Conservation (phyloP, 2,329 filamentous ascomycete genomes). For the Fusarium sp. region DNA sequence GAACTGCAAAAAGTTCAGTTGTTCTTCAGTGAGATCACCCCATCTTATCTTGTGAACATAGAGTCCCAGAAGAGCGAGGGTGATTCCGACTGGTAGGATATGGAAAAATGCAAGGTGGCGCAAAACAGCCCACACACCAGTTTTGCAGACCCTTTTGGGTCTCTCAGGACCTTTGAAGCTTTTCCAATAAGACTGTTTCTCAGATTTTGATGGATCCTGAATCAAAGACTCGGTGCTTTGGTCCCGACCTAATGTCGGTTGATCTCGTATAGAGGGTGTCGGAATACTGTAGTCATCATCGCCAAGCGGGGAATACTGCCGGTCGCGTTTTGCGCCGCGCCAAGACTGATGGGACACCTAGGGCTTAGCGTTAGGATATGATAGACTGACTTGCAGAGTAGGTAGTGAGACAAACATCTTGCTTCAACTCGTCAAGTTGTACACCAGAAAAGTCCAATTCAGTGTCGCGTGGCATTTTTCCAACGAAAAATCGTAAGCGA, state of each 20-base stretch:
- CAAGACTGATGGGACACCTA: neutral
- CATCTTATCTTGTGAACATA: neutral
- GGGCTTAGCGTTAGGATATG: neutral
- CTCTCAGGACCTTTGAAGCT: neutral
- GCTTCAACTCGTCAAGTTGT: neutral
- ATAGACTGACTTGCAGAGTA: neutral
- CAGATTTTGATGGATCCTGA: fast-evolving
- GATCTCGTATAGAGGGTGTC: neutral
- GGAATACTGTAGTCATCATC: neutral
- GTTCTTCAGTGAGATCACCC: neutral
- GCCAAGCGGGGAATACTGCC: neutral
- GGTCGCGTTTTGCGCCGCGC: too few relatives aligned
- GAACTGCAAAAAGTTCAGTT: conserved; percentile 1
- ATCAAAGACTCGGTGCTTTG: neutral
- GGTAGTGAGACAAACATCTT: neutral
- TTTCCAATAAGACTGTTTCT: neutral
- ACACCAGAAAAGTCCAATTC: neutral
- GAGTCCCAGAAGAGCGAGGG: neutral
- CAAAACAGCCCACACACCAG: neutral
- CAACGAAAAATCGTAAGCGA: neutral
- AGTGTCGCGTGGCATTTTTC: neutral
- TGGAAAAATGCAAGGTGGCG: neutral
- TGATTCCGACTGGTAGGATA: neutral
- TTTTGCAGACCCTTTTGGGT: neutral
- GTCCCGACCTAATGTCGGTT: neutral